A percentile compares a stretch with the other conserved stretches of the same genome.
Conservation (phyloP, 1,284 basidiomycete species). For the Pholiota adiposa region DNA sequence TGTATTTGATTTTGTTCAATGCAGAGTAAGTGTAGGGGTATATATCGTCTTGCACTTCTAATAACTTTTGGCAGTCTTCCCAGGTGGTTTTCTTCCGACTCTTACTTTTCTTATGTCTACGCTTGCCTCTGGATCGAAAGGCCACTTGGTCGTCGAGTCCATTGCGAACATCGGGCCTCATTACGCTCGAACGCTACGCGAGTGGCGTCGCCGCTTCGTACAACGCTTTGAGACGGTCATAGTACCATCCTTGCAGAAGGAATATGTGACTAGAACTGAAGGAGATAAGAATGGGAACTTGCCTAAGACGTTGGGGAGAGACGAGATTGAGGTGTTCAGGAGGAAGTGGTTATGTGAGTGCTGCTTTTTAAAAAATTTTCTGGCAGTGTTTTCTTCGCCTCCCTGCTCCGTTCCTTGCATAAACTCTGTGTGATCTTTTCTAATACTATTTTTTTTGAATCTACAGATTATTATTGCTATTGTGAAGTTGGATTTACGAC, state of each 20-base stretch:
- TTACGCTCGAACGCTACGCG: slow-evolving; percentile 83
- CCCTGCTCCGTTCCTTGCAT: neutral
- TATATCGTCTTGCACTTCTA: neutral
- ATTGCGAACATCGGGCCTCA: slow-evolving; percentile 83
- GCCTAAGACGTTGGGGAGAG: slow-evolving; percentile 38
- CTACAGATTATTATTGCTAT: slow-evolving; percentile 51
- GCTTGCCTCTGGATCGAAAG: slow-evolving; percentile 57
- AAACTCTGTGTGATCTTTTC: too few relatives aligned
- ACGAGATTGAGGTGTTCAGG: slow-evolving; percentile 77
- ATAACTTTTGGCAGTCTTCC: slow-evolving; percentile 59
- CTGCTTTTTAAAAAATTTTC: too few relatives aligned
- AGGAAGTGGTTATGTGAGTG: slow-evolving; percentile 81
- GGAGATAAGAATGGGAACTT: slow-evolving; percentile 48
- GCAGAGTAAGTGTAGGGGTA: slow-evolving; percentile 29
- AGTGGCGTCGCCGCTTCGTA: slow-evolving; percentile 75
- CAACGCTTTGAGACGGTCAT: slow-evolving; percentile 67
- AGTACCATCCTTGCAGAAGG: slow-evolving; percentile 61
- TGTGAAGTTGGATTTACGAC: slow-evolving; percentile 79
- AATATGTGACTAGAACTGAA: slow-evolving; percentile 50
- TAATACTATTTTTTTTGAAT: neutral
- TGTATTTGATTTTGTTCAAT: too few relatives aligned
- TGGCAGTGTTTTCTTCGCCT: neutral
- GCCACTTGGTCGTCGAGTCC: slow-evolving; percentile 70
- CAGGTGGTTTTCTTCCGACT: slow-evolving; percentile 77
- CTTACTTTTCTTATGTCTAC: slow-evolving; percentile 65